Evolutionary conservation across 768 basidiomycete species (phyloP).

Genomic region (Lentinula boryana): DNA sequence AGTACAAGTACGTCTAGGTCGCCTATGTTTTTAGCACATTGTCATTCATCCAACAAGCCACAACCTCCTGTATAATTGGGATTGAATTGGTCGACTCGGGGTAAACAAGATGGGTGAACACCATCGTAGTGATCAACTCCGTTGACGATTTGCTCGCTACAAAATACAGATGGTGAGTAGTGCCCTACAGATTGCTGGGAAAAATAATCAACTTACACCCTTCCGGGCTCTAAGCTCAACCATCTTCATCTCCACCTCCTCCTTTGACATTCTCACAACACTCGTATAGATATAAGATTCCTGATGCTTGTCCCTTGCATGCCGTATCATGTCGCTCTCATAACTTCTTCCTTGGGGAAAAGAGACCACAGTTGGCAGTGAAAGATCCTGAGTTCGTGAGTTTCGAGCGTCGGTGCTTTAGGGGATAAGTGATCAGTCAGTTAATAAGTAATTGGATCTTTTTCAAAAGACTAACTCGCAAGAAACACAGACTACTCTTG

Average conservation of each 20-base stretch:
- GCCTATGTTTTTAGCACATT: no score
- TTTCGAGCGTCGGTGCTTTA: neutral
- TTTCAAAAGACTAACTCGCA: neutral
- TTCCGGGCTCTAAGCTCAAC: neutral
- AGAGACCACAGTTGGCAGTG: neutral
- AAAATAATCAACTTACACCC: neutral
- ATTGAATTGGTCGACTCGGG: no score
- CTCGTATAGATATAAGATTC: neutral
- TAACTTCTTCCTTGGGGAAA: neutral
- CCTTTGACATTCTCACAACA: neutral
- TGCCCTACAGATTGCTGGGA: neutral
- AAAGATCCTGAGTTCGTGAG: neutral
- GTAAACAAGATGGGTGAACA: no score
- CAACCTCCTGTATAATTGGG: no score
- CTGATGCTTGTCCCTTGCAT: neutral
- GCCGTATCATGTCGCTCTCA: neutral
- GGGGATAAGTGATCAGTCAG: neutral
- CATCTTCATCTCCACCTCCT: neutral
- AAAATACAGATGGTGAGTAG: no score
- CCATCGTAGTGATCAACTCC: no score
- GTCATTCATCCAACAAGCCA: no score
- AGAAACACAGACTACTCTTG: neutral
- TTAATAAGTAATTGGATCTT: neutral
- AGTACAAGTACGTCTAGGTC: no score
- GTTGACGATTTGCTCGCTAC: no score